A percentile compares a stretch with the other conserved stretches of the same genome.
Conservation (phyloP, 2,329 filamentous ascomycete species). For the Paecilomyces fulvus region DNA sequence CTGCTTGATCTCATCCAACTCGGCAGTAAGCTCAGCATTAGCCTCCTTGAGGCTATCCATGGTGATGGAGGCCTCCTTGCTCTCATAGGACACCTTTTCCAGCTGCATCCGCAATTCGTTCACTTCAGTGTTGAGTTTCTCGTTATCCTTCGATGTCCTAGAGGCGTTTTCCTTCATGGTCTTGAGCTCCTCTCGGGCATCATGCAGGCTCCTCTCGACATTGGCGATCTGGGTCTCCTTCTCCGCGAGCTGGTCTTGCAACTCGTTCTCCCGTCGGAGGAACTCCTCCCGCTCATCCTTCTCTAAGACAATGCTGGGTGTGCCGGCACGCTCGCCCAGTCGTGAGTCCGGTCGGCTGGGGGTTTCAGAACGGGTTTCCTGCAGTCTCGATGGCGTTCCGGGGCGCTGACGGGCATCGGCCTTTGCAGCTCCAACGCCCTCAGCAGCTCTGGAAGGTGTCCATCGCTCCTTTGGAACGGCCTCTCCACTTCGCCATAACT, state of each 20-base stretch:
- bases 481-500: slow-evolving; percentile 81
- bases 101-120: slow-evolving; percentile 96
- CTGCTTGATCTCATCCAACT: slow-evolving; percentile 92
- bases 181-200: slow-evolving; percentile 76
- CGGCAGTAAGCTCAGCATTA: slow-evolving; percentile 81
- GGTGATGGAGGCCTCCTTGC: slow-evolving; percentile 92
- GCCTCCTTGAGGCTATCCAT: slow-evolving; percentile 97
- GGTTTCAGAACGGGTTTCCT: slow-evolving; percentile 48
- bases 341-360: slow-evolving; percentile 54
- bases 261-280: slow-evolving; percentile 84
- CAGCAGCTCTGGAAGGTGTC: slow-evolving; percentile 57
- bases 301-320: slow-evolving; percentile 78
- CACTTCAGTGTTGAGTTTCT: slow-evolving; percentile 72
- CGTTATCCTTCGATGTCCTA: slow-evolving; percentile 81
- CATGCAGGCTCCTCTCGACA: slow-evolving; percentile 70
- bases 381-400: slow-evolving; percentile 32
- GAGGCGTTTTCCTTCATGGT: slow-evolving; percentile 79
- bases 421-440: slow-evolving; percentile 36
- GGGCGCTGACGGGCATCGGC: slow-evolving; percentile 26
- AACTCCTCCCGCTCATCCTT: slow-evolving; percentile 98
- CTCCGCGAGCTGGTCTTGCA: slow-evolving; percentile 93
- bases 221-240: slow-evolving; percentile 74
- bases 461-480: slow-evolving; percentile 81
- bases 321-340: slow-evolving; percentile 73
- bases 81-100: slow-evolving; percentile 89